A percentile compares a stretch with the other conserved stretches of the same genome.
Evolutionary conservation across 345 rosid genomes (phyloP).

Genomic region (Populus tremula): DNA sequence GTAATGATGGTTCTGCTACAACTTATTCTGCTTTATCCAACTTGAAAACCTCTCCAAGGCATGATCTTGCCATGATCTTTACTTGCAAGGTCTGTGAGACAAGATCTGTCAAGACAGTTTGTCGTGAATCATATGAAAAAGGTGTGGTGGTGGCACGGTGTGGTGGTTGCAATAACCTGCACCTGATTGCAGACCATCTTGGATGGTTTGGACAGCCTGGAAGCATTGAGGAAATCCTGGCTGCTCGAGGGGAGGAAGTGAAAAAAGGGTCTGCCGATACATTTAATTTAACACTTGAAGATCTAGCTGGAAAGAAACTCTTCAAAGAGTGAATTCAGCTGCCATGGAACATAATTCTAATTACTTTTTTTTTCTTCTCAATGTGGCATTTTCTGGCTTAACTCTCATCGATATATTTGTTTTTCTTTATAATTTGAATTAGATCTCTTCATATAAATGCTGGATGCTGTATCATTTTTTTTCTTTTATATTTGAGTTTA

Average conservation of each 20-base stretch:
- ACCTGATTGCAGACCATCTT: slow-evolving; percentile 75
- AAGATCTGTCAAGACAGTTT: slow-evolving; percentile 66
- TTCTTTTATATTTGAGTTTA: not conserved
- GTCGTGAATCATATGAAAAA: slow-evolving; percentile 74
- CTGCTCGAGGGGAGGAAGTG: slow-evolving; percentile 80
- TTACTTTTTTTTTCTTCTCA: not conserved
- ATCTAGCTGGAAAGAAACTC: slow-evolving; percentile 65
- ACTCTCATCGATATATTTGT: not conserved
- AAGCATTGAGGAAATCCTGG: slow-evolving; percentile 74
- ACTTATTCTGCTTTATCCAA: slow-evolving; percentile 43
- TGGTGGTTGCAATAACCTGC: slow-evolving; percentile 76
- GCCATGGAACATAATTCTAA: not conserved
- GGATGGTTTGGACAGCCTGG: slow-evolving; percentile 94
- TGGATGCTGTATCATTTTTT: not conserved
- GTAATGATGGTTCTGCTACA: slow-evolving; percentile 27
- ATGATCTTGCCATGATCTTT: slow-evolving; percentile 80
- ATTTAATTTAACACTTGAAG: slow-evolving; percentile 71
- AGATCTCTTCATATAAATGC: not conserved
- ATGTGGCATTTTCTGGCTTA: not conserved
- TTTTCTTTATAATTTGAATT: no score
- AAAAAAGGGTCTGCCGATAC: slow-evolving; percentile 71
- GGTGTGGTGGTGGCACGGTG: slow-evolving; percentile 87
- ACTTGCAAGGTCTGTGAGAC: slow-evolving; percentile 92
- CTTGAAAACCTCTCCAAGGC: slow-evolving; percentile 65
- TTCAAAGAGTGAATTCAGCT: slow-evolving; percentile 25